phyloP scores from a whole-genome alignment of 139 green algal genomes.

The Spirogloea muscicola region DNA sequence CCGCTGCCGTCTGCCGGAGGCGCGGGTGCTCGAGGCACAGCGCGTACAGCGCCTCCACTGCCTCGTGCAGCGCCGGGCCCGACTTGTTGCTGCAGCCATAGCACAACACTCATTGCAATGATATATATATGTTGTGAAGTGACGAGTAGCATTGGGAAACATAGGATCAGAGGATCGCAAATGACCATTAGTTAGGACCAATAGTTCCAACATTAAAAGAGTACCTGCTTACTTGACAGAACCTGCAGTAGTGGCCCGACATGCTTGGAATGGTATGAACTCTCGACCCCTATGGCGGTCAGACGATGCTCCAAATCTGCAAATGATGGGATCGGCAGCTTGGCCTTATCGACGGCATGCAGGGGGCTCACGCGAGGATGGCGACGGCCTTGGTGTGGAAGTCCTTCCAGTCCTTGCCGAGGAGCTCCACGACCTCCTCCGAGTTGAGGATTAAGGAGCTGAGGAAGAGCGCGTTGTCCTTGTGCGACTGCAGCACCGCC shows the following conservation, averaged over 20 bases:
- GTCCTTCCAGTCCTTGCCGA: neutral
- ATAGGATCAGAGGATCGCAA: neutral
- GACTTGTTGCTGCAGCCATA: neutral
- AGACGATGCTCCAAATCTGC: neutral
- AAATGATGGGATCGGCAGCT: conserved; percentile 1
- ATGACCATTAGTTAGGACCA: neutral
- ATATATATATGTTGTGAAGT: neutral
- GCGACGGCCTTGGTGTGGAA: neutral
- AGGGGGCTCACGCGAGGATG: neutral
- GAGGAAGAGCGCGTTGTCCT: conserved; percentile 14
- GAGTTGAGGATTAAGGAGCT: conserved; percentile 8
- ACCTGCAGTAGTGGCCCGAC: too few relatives aligned
- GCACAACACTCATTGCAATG: neutral
- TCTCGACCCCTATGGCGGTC: neutral
- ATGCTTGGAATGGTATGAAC: neutral
- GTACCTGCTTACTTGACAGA: neutral
- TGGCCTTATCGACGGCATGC: neutral
- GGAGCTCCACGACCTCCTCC: neutral
- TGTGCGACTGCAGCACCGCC: too few relatives aligned
- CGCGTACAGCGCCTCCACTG: neutral
- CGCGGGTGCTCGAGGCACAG: neutral
- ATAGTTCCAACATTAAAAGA: neutral
- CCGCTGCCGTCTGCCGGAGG: neutral
- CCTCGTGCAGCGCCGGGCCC: neutral
- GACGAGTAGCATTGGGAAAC: neutral